A percentile compares a stretch with the other conserved stretches of the same genome.
These are phyloP conservation scores for Stentor roeselii DNA, from an alignment of 73 alveolate genomes.

Conservation along the genomic window DNA sequence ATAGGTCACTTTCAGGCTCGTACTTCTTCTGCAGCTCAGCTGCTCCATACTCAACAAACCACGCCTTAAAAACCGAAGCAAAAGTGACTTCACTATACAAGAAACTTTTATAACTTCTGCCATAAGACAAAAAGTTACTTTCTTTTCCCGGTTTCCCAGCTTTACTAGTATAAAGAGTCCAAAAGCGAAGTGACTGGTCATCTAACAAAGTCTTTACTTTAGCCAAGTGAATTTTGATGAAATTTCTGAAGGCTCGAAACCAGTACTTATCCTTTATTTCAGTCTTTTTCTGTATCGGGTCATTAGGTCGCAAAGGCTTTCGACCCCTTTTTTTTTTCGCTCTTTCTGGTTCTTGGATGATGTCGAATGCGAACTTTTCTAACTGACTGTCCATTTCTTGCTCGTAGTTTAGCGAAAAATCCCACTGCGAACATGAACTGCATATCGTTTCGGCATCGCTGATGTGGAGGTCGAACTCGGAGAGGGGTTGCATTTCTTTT, in stretches of 20 bases:
- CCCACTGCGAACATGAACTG: not conserved
- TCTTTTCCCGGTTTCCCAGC: slow-evolving; percentile 22
- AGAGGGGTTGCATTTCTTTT: not conserved
- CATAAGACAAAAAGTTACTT: not conserved
- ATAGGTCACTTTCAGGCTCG: not conserved
- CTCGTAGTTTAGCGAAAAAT: not conserved
- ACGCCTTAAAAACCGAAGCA: not conserved
- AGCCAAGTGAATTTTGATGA: not conserved
- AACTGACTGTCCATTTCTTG: not conserved
- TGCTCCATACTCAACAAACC: slow-evolving; percentile 5
- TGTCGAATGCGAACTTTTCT: not conserved
- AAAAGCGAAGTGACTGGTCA: not conserved
- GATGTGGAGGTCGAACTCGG: not conserved
- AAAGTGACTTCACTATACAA: not conserved
- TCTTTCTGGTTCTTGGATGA: not conserved
- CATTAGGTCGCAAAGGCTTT: not conserved
- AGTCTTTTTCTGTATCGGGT: not conserved
- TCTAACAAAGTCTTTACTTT: not conserved
- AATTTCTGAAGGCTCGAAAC: not conserved
- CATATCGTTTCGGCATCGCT: not conserved
- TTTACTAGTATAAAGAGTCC: not conserved
- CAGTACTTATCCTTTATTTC: not conserved
- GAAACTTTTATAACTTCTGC: not conserved
- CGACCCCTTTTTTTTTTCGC: not conserved
- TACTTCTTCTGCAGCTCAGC: slow-evolving; percentile 12